phyloP scores from a whole-genome alignment of 768 basidiomycete species.

The Ephemerocybe angulata region DNA sequence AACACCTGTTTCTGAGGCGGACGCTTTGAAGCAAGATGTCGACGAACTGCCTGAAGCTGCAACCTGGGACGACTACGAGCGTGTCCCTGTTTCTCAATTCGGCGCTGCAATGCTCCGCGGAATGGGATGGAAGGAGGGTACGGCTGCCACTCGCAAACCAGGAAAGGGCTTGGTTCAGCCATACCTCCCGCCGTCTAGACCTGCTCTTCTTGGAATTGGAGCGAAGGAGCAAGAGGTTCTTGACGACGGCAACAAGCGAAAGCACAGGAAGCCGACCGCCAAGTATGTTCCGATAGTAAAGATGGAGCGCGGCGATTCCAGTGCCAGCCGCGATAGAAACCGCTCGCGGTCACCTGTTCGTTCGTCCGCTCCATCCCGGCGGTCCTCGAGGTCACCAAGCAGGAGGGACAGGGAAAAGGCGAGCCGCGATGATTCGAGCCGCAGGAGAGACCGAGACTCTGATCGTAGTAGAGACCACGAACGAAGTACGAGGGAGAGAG shows the following conservation, averaged over 20 bases:
- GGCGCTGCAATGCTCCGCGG: constrained; percentile 90
- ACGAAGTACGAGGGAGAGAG: constrained; percentile 9
- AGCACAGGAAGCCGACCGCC: constrained; percentile 55
- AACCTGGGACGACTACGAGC: constrained; percentile 80
- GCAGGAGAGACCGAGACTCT: constrained; percentile 19
- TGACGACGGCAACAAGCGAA: constrained; percentile 59
- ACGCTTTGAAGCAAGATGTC: constrained; percentile 83
- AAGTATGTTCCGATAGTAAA: constrained; percentile 83
- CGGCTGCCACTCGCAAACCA: constrained; percentile 61
- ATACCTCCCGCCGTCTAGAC: constrained; percentile 78
- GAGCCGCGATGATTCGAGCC: constrained; percentile 11
- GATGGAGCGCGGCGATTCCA: constrained; percentile 46
- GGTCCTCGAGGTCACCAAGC: constrained; percentile 48
- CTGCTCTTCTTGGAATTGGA: constrained; percentile 87
- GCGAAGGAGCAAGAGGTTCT: constrained; percentile 81
- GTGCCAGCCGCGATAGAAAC: constrained; percentile 27
- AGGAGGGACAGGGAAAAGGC: constrained; percentile 25
- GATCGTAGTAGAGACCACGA: constrained; percentile 13
- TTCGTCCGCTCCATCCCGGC: constrained; percentile 43
- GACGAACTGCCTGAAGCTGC: constrained; percentile 72
- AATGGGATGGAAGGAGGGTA: constrained; percentile 94
- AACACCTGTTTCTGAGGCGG: constrained; percentile 65
- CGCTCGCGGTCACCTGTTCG: constrained; percentile 37
- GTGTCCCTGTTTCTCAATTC: constrained; percentile 89
- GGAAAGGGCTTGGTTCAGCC: constrained; percentile 67